phyloP scores from a whole-genome alignment of 192 early-diverging fungal genomes.

The Phlyctochytrium planicorne region DNA sequence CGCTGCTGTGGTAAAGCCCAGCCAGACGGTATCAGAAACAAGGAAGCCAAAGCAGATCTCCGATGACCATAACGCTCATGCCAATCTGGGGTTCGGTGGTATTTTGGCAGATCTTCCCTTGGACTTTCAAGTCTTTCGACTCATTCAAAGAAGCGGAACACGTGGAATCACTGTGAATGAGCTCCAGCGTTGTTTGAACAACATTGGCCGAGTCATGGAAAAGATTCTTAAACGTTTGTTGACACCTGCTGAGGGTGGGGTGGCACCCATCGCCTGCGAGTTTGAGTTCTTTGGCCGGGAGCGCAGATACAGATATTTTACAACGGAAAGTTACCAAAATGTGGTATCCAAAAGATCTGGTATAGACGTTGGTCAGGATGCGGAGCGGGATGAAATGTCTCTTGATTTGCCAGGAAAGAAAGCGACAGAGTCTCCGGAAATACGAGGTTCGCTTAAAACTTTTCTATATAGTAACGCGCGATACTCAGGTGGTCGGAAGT shows the following conservation, averaged over 20 bases:
- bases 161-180: conserved; percentile 54
- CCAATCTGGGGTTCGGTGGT: conserved; percentile 45
- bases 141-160: conserved; percentile 50
- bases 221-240: conserved; percentile 46
- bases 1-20: conserved; percentile 9
- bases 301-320: conserved; percentile 63
- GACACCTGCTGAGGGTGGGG: conserved; percentile 33
- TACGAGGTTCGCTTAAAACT: too few species aligned
- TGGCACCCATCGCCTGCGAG: conserved; percentile 37
- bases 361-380: too few species aligned
- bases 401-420: too few species aligned
- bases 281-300: conserved; percentile 66
- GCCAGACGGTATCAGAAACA: too few species aligned
- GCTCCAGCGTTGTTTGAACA: conserved; percentile 49
- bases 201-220: conserved; percentile 51
- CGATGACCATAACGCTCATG: neutral
- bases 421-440: too few species aligned
- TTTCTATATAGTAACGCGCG: too few species aligned
- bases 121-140: conserved; percentile 62
- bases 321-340: conserved; percentile 31
- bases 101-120: conserved; percentile 56
- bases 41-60: neutral
- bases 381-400: too few species aligned
- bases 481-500: too few species aligned
- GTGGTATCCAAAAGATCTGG: conserved; percentile 2